Percentiles rank a stretch among this genome's conserved stretches.
These are phyloP conservation scores for Boletales sp. DNA, from an alignment of 768 basidiomycete species.

Conservation along the genomic window DNA sequence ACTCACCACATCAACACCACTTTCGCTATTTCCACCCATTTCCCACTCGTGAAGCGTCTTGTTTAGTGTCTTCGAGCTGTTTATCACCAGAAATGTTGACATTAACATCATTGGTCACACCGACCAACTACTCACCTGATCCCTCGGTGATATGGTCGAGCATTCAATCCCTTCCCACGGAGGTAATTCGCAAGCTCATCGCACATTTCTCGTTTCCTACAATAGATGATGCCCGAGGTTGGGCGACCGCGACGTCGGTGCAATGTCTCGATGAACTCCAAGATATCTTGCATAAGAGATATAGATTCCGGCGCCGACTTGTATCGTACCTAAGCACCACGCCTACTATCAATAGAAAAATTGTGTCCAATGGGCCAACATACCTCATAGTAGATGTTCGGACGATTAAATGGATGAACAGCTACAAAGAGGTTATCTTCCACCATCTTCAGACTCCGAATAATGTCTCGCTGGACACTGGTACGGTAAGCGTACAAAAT, in stretches of 20 bases:
- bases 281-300: constrained; percentile 61
- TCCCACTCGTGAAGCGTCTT: constrained; percentile 57
- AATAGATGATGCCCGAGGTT: constrained; percentile 77
- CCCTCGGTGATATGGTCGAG: constrained; percentile 74
- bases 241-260: constrained; percentile 55
- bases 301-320: constrained; percentile 47
- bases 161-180: constrained; percentile 60
- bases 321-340: constrained; percentile 54
- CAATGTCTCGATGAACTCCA: constrained; percentile 61
- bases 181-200: constrained; percentile 64
- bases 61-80: constrained; percentile 49
- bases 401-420: constrained; percentile 76
- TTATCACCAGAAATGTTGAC: neutral
- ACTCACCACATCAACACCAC: constrained; percentile 62
- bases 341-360: neutral
- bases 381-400: constrained; percentile 81
- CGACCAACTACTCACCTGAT: constrained; percentile 40
- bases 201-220: constrained; percentile 63
- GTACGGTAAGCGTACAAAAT: constrained; percentile 2
- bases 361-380: neutral
- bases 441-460: constrained; percentile 60
- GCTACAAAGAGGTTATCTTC: constrained; percentile 55
- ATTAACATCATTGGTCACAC: neutral
- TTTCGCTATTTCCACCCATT: constrained; percentile 47
- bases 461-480: constrained; percentile 75